Evolutionary conservation across 164 flowering plant genomes (phyloP).

Genomic region (Magnolia changhungtana): DNA sequence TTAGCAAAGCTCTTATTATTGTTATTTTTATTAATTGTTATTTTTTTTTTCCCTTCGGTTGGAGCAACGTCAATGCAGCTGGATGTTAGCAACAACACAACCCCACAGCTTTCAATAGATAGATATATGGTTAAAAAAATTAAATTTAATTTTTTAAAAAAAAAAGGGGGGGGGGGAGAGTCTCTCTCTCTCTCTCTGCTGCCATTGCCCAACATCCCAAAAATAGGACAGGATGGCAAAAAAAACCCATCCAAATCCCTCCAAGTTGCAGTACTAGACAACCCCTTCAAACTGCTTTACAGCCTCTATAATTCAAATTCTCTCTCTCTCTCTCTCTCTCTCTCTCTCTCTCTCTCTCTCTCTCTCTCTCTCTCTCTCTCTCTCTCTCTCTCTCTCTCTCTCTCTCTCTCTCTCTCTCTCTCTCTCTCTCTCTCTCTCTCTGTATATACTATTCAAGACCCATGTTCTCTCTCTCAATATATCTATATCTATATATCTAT

Average conservation of each 20-base stretch:
- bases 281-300: slow-evolving; percentile 39
- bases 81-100: slow-evolving; percentile 5
- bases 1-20: background rate
- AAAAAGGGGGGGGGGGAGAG: too few species aligned
- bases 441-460: too few species aligned
- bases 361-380: background rate
- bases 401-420: background rate
- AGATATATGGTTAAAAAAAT: background rate
- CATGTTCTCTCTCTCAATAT: too few species aligned
- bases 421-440: background rate
- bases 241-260: slow-evolving; percentile 20
- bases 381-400: background rate
- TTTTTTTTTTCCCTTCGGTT: background rate
- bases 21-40: background rate
- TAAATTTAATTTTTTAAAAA: background rate
- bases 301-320: slow-evolving; percentile 31
- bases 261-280: slow-evolving; percentile 44
- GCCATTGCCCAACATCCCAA: slow-evolving; percentile 11
- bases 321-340: background rate
- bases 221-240: background rate
- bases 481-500: too few species aligned
- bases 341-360: background rate
- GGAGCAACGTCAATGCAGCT: slow-evolving; percentile 12
- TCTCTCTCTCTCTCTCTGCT: slow-evolving; percentile 4
- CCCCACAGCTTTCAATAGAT: slow-evolving; percentile 8